These are phyloP conservation scores for Rhodosporidiobolus odoratus DNA, from an alignment of 768 basidiomycete species.

Conservation along the genomic window DNA sequence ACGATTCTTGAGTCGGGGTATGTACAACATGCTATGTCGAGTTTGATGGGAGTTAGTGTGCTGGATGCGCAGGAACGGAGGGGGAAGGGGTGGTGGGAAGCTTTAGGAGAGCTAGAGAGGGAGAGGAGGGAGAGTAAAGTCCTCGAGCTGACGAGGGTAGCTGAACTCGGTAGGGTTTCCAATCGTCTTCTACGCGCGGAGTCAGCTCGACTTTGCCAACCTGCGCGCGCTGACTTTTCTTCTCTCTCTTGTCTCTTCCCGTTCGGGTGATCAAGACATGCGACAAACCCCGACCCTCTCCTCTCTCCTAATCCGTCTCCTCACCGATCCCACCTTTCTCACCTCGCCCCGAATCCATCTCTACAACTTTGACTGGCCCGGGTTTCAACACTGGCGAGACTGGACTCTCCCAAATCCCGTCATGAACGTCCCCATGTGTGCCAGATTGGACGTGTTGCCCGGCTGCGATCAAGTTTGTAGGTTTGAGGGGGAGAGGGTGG, in stretches of 20 bases:
- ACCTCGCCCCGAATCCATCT: neutral
- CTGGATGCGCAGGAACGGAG: neutral
- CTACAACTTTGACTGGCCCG: slow-evolving; percentile 9
- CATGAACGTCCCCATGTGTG: neutral
- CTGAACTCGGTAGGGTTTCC: slow-evolving; percentile 10
- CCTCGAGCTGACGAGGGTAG: slow-evolving; percentile 1
- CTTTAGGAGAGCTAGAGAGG: neutral
- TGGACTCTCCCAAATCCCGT: neutral
- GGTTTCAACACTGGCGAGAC: neutral
- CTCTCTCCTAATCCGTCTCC: slow-evolving; percentile 11
- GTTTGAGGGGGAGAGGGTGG: neutral
- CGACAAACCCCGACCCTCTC: slow-evolving; percentile 10
- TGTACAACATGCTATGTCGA: slow-evolving; percentile 5
- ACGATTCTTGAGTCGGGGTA: slow-evolving; percentile 20
- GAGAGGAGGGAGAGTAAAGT: slow-evolving; percentile 2
- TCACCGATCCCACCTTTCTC: slow-evolving; percentile 8
- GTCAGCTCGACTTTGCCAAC: no score
- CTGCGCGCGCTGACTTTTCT: no score
- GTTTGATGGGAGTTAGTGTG: slow-evolving; percentile 1
- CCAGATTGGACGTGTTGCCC: neutral
- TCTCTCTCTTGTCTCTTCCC: neutral
- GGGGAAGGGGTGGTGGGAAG: slow-evolving; percentile 1
- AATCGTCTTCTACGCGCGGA: neutral
- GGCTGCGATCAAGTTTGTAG: slow-evolving; percentile 17
- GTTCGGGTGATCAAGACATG: slow-evolving; percentile 3